Conservation (phyloP, 2,329 filamentous ascomycete species). For the Rutstroemia sp. region DNA sequence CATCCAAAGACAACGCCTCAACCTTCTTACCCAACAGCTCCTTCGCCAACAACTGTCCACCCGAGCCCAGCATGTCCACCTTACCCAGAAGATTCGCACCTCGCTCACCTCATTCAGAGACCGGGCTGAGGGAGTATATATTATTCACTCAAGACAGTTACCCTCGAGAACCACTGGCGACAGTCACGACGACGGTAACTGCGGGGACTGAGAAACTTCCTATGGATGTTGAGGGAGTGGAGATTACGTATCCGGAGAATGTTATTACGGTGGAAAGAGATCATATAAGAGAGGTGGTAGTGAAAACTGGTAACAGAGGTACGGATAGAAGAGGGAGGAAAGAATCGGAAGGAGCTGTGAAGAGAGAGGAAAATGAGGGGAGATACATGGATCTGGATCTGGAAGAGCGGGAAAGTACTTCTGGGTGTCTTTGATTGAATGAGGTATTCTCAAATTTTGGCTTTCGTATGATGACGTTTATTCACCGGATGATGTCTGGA, state of each 20-base stretch:
- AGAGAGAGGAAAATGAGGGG: background rate
- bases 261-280: slow-evolving; percentile 1
- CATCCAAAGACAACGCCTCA: slow-evolving; percentile 32
- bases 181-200: background rate
- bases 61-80: background rate
- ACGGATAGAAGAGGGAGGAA: background rate
- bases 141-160: background rate
- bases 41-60: background rate
- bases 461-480: background rate
- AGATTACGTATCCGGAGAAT: background rate
- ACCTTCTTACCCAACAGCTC: slow-evolving; percentile 7
- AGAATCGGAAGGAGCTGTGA: background rate
- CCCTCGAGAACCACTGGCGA: background rate
- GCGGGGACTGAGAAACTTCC: background rate
- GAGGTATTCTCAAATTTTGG: background rate
- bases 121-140: background rate
- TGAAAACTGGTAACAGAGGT: background rate
- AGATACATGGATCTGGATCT: background rate
- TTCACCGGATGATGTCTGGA: too few species aligned
- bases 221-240: background rate
- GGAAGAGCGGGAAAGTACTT: background rate
- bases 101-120: background rate
- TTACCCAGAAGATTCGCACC: background rate
- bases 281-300: background rate
- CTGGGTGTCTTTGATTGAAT: background rate